Base-by-base conservation (phyloP, 148 eudicot species). In the Vaccinium corymbosum region DNA sequence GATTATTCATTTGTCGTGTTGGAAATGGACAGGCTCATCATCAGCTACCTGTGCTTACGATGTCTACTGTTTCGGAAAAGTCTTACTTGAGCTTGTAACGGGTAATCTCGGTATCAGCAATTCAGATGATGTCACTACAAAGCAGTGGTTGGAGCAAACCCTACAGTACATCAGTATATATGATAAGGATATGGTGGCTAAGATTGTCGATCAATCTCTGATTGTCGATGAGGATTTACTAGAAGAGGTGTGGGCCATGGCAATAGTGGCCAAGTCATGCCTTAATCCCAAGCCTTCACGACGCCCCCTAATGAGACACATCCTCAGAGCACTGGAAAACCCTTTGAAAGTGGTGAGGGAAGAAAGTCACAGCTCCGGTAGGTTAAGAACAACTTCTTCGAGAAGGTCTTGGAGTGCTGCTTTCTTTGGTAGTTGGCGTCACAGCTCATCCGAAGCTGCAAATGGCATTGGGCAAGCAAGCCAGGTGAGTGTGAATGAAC, bases 211-310 rank as follows among this genome's bases (percentile, higher is more conserved):
- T 55, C 88, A 78, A 74, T 83, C 92, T 27, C 86, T 90, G 13
- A 82, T 88, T 25, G 70, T 88, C 59, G 83, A 90, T 14, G 92
- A 90, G n/a, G 92, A 90, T 62, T 80, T 90, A 49, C 80, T 90
- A 4, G 90, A 90, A 55, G 92, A 88, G 38, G 89, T 90, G 15
- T 88, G 92, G 92, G 89, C 92, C 1, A 84, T 88, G 64, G 90
- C 92, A 20, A 81, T 88, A n/a, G 89, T 90, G 48, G 92, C 90
- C 25, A 88, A 87, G 56, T 85, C 90, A 7, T 90, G 92, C 81
- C 90, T 90, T 3, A 86, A 88, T 55, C 92, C 89, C 62, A 88
- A 80, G 82, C 64, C 90, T 51, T 78, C 89, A 3, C 71, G 82
- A 76, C 92, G 92, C 4, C 92, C 92, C 9, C 78, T 53, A 51